phyloP scores from a whole-genome alignment of 805 yeast genomes.

The Myxozyma geophila region DNA sequence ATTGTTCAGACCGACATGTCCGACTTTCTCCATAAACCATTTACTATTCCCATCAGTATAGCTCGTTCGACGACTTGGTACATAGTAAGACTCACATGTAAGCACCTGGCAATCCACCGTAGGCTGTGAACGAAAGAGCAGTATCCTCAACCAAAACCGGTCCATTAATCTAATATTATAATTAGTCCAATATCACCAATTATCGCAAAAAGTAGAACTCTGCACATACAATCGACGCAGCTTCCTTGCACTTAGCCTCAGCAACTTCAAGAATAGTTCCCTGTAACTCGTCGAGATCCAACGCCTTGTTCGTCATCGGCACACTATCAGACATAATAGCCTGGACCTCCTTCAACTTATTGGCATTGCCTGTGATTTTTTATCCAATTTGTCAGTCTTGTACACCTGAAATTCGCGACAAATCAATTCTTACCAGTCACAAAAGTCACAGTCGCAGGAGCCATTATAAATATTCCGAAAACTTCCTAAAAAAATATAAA shows the following conservation, averaged over 20 bases:
- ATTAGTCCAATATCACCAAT: not conserved
- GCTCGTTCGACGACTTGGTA: not conserved
- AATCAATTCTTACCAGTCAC: conserved; percentile 75
- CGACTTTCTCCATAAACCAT: conserved; percentile 84
- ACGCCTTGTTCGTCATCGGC: conserved; percentile 60
- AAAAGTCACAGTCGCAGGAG: conserved; percentile 54
- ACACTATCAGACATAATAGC: conserved; percentile 58
- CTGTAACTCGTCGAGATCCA: conserved; percentile 91
- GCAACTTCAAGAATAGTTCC: conserved; percentile 86
- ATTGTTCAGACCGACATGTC: conserved; percentile 73
- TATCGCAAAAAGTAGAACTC: not conserved
- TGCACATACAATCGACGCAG: conserved; percentile 56
- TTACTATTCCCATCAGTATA: conserved; percentile 48
- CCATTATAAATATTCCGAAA: conserved; percentile 15
- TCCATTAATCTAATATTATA: conserved; percentile 53
- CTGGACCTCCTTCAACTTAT: conserved; percentile 83
- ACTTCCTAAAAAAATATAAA: too few species aligned
- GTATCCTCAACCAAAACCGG: conserved; percentile 97
- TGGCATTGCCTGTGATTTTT: conserved; percentile 74
- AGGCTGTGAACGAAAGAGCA: conserved; percentile 79
- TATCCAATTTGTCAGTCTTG: conserved; percentile 39
- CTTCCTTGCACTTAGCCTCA: conserved; percentile 73
- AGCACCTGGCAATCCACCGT: conserved; percentile 91
- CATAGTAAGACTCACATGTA: conserved; percentile 52
- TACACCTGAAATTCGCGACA: conserved; percentile 18